phyloP scores from a whole-genome alignment of 495 filamentous ascomycete genomes.

The Margaritispora aquatica region DNA sequence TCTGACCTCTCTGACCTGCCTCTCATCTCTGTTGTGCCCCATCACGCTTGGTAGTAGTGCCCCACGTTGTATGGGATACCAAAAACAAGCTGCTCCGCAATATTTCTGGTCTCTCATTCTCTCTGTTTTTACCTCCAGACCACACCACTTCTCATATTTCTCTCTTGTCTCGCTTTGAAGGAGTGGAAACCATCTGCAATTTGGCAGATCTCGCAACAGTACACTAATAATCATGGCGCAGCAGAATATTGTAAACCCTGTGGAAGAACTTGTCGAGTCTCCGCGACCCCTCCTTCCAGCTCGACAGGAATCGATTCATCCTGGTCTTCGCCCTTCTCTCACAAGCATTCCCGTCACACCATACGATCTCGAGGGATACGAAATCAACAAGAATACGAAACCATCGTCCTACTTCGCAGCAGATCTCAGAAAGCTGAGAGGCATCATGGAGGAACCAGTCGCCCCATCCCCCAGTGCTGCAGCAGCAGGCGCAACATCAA shows the following conservation, averaged over 20 bases:
- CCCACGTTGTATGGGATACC: background rate
- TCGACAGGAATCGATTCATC: slow-evolving; percentile 16
- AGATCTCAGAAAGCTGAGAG: slow-evolving; percentile 17
- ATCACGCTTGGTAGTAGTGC: no score
- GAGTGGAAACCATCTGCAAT: background rate
- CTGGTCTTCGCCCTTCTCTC: slow-evolving; percentile 17
- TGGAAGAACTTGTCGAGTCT: slow-evolving; percentile 9
- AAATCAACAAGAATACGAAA: slow-evolving; percentile 2
- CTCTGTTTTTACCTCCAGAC: background rate
- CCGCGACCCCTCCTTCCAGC: slow-evolving; percentile 5
- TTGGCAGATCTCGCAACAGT: background rate
- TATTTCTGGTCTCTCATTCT: background rate
- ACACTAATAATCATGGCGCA: slow-evolving; percentile 20
- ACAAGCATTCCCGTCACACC: slow-evolving; percentile 40
- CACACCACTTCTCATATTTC: background rate
- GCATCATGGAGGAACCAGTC: background rate
- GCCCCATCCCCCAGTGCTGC: slow-evolving; percentile 39
- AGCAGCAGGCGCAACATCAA: slow-evolving; percentile 45
- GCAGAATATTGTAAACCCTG: slow-evolving; percentile 14
- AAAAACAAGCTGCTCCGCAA: background rate
- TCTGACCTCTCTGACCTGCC: background rate
- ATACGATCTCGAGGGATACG: slow-evolving; percentile 34
- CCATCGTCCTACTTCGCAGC: slow-evolving; percentile 32
- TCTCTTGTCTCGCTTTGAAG: background rate
- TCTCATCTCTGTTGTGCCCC: background rate